Evolutionary conservation across 176 grass and related monocot genomes (phyloP), one percentile per base, ranked within the genome.

Genomic region (Luzula sylvatica): DNA sequence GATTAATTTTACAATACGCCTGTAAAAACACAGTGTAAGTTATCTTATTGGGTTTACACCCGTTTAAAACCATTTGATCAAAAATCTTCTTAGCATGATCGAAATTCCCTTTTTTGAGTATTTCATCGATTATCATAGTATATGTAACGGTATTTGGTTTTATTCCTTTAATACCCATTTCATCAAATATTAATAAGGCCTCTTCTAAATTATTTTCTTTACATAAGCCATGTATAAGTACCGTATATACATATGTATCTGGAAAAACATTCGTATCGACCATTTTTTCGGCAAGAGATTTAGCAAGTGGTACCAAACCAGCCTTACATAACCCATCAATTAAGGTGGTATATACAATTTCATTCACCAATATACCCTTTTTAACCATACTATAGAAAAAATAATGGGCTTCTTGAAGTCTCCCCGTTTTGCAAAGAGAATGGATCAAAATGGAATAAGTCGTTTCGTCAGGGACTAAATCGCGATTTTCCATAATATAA

Each of bases 1-100:
- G 65, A 44, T 78, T 82, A 53, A 76, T 72, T 42, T 70, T 72
- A 53, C 78, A 87, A 66, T 70, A 94, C 11, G 78, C 72, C 40
- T 74, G 73, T 45, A 94, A 69, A 47, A 94, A 79, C 39, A 94
- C 43, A 38, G 87, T 94, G 76, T 82, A 83, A 20, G 87, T 94
- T 27, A 60, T 51, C 22, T 56, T 73, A 52, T 70, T 86, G 55
- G 87, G 87, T 49, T 79, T 87, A 53, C 74, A 67, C 38, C 78
- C 78, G 3, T 41, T 58, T 13, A 57, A 75, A 58, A 79, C 46
- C 82, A 94, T 87, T 65, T 82, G 60, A 52, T 73, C 46, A 14
- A 76, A 78, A 50, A 87, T 72, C 52, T 61, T 81, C 59, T 65
- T 79, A 67, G 82, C 87, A 61, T 75, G 62, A 43, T 69, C 78